A percentile compares a stretch with the other conserved stretches of the same genome.
These are phyloP conservation scores for Salix viminalis DNA, from an alignment of 345 rosid species.

Conservation along the genomic window DNA sequence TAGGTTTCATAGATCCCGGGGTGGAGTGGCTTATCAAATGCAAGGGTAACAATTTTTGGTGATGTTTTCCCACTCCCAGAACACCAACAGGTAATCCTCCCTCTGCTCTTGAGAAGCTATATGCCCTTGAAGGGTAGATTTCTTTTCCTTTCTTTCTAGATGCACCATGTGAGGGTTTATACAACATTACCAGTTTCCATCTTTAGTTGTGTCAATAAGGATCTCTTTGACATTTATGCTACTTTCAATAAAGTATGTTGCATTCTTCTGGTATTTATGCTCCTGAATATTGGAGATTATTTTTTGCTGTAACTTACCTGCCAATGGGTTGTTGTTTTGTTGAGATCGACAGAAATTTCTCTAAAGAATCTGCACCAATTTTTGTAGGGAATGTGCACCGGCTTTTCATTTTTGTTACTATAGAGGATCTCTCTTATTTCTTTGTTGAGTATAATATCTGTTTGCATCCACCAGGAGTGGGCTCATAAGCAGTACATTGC, in stretches of 20 bases:
- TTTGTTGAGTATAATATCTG: background rate
- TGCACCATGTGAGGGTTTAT: background rate
- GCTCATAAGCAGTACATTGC: constrained; percentile 86
- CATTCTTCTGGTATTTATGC: background rate
- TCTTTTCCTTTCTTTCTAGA: background rate
- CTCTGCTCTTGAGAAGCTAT: background rate
- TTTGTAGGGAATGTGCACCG: background rate
- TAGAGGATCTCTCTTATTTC: background rate
- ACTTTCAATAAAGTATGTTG: background rate
- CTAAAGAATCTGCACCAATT: background rate
- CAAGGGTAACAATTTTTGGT: constrained; percentile 91
- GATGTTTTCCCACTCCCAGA: constrained; percentile 88
- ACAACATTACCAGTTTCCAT: background rate
- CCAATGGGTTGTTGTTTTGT: background rate
- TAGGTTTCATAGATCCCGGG: constrained; percentile 68
- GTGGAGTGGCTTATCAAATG: constrained; percentile 98
- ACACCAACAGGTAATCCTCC: constrained; percentile 58
- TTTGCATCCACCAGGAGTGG: constrained; percentile 65
- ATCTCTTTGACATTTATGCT: constrained; percentile 1
- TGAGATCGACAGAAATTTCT: background rate
- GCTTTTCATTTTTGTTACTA: background rate
- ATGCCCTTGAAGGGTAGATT: background rate
- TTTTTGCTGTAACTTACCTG: background rate
- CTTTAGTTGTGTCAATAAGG: background rate
- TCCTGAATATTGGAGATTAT: background rate